Evolutionary conservation across 129 eudicot genomes (phyloP), one percentile per base, ranked within the genome.

Genomic region (Ambrosia artemisiifolia): DNA sequence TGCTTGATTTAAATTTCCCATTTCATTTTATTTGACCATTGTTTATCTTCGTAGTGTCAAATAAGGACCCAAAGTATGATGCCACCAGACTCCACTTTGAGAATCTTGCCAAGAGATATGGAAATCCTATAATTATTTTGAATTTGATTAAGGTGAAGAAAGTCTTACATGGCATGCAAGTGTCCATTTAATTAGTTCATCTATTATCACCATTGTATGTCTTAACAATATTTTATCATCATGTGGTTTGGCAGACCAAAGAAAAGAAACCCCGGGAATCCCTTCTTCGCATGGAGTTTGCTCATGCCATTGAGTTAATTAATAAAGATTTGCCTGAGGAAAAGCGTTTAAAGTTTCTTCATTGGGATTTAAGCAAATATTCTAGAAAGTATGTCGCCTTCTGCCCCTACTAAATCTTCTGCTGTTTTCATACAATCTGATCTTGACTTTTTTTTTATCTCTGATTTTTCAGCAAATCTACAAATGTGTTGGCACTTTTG

Each of bases 221-320:
- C 20, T n/a, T 75, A 40, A 59, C 6, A n/a, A 72, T 55, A 49
- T 65, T 67, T 65, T 12, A 47, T 13, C 44, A n/a, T 33, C 47
- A 20, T 28, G 11, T 65, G 63, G 32, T 63, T 75, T 77, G 36
- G 69, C 86, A 94, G 98, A 88, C 91, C 68, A 88, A 86, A 57
- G 98, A 94, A 84, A 94, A 90, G 89, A 86, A 78, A 82, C 97
- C 98, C 19, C 81, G 98, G 59, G 98, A 94, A 75, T 87, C 98
- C 47, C 80, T 94, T 69, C 91, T 94, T 16, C 93, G 89, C 16
- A 60, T 84, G 48, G 98, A 88, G 67, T 90, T 90, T 81, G 88
- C 90, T 43, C 79, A 77, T 75, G 98, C 98, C 7, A 91, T 94
- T 63, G 92, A 82, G 78, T 40, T 74, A 17, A 83, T 94, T 14